Evolutionary conservation across 208 protist genomes (phyloP), one percentile per base, ranked within the genome.

Genomic region (Strigomonas culicis): DNA sequence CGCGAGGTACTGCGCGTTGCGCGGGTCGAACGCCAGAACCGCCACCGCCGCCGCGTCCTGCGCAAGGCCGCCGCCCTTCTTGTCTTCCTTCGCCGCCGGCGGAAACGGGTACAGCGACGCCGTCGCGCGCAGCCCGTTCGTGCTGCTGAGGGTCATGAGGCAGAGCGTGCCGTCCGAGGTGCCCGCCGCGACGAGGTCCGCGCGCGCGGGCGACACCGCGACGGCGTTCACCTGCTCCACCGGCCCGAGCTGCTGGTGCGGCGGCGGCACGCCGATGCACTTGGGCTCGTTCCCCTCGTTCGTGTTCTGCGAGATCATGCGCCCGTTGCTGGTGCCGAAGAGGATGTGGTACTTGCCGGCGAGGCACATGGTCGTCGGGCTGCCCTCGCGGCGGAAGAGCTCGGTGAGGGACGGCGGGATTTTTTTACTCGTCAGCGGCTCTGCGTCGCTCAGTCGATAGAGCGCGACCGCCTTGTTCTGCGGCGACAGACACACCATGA

Each of bases 291-390:
- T 34, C 1, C 84, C 80, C 34, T 85, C 73, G 43, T 81, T 84
- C 24, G 82, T 83, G 72, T 93, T 96, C 15, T 86, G 66, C 22
- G 90, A 92, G 53, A 93, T 77, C 13, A 95, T 27, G 15, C 79
- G 80, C 0, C 90, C 90, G 25, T 68, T 87, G 49, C 56, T 82
- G 11, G 86, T 95, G 59, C 84, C 90, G 52, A 82, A 85, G 7
- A 95, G 19, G 28, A 92, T 55, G 58, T 95, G 90, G 49, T 92
- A 72, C 53, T 86, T 92, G 6, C 90, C 90, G 15, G 83, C 85
- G 2, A 96, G 70, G 52, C 80, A 85, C 75, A 96, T 80, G 41
- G 80, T 77, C 1, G 71, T 78, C 3, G 86, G 82, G 43, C 57
- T 76, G 32, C 90, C 90, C 53, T 91, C 82, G 36, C 72, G 70